Percentiles rank a stretch among this genome's conserved stretches.
Conservation (phyloP, 176 grass and related monocot genomes). For the Carex cristatella region DNA sequence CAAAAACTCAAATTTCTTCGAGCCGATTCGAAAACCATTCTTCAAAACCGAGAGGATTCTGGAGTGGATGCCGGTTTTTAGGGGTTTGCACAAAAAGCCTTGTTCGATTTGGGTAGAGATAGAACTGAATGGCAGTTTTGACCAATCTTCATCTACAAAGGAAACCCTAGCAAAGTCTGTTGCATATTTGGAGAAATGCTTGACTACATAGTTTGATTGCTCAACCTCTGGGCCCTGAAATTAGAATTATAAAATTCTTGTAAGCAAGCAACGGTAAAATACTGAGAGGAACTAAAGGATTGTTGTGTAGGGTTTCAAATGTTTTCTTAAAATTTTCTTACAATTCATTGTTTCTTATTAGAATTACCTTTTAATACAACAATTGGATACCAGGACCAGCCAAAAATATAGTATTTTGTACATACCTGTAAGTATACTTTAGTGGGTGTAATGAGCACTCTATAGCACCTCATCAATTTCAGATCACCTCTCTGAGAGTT, state of each 20-base stretch:
- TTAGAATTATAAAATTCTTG: neutral
- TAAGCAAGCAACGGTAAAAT: slow-evolving; percentile 1
- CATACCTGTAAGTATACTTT: slow-evolving; percentile 52
- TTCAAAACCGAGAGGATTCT: slow-evolving; percentile 76
- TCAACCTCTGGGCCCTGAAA: slow-evolving; percentile 84
- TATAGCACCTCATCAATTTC: slow-evolving; percentile 66
- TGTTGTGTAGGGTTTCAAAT: neutral
- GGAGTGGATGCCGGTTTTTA: slow-evolving; percentile 65
- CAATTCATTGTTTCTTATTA: neutral
- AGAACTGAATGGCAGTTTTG: slow-evolving; percentile 68
- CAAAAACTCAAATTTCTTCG: slow-evolving; percentile 92
- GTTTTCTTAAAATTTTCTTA: neutral
- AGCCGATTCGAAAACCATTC: slow-evolving; percentile 67
- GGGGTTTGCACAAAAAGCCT: slow-evolving; percentile 53
- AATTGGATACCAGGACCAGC: neutral
- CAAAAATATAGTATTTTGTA: too few species aligned
- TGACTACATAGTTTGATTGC: slow-evolving; percentile 87
- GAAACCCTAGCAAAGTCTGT: slow-evolving; percentile 92
- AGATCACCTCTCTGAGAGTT: slow-evolving; percentile 27
- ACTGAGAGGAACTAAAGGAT: neutral
- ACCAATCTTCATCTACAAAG: slow-evolving; percentile 97
- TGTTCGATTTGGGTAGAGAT: slow-evolving; percentile 60
- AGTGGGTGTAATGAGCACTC: slow-evolving; percentile 80
- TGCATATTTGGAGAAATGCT: slow-evolving; percentile 46
- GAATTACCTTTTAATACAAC: neutral